Conservation (phyloP, 2,329 filamentous ascomycete species). For the Colletotrichum graminicola region DNA sequence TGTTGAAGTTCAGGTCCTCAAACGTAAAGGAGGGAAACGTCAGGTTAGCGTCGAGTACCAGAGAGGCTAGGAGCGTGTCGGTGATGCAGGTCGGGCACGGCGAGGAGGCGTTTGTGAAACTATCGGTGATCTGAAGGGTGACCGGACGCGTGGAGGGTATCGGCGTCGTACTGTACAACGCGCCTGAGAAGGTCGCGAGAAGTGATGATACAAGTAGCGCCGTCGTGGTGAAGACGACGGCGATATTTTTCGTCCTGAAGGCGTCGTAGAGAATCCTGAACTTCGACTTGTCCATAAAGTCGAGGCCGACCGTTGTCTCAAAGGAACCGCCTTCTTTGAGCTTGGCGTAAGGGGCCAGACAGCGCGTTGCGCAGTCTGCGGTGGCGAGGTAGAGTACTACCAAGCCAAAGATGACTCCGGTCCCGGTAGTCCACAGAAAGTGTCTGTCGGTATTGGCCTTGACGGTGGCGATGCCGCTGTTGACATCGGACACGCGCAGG, state of each 20-base stretch:
- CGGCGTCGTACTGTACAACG: conserved; percentile 50
- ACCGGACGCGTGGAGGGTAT: conserved; percentile 45
- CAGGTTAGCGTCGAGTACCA: conserved; percentile 52
- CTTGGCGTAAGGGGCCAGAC: conserved; percentile 51
- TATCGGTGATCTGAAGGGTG: conserved; percentile 47
- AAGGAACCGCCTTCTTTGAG: conserved; percentile 48
- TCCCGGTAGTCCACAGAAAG: conserved; percentile 52
- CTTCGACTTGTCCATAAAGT: conserved; percentile 50
- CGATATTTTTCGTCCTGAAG: conserved; percentile 46
- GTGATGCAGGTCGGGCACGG: conserved; percentile 43
- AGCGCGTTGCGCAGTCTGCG: conserved; percentile 50
- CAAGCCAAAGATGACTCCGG: conserved; percentile 48
- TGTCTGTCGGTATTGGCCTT: conserved; percentile 47
- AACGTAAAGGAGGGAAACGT: conserved; percentile 54
- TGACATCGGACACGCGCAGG: conserved; percentile 48
- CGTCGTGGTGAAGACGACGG: conserved; percentile 47
- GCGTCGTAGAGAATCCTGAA: conserved; percentile 48
- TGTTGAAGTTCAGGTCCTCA: conserved; percentile 47
- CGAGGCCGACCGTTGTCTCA: conserved; percentile 48
- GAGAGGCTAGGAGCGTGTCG: conserved; percentile 50
- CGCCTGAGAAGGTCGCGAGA: conserved; percentile 49
- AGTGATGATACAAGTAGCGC: conserved; percentile 48
- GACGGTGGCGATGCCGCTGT: conserved; percentile 50
- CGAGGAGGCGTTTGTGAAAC: conserved; percentile 48
- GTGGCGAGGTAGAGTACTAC: conserved; percentile 50